Evolutionary conservation across 371 early-diverging fungal genomes (phyloP).

Genomic region (Chytridium lagenaria): DNA sequence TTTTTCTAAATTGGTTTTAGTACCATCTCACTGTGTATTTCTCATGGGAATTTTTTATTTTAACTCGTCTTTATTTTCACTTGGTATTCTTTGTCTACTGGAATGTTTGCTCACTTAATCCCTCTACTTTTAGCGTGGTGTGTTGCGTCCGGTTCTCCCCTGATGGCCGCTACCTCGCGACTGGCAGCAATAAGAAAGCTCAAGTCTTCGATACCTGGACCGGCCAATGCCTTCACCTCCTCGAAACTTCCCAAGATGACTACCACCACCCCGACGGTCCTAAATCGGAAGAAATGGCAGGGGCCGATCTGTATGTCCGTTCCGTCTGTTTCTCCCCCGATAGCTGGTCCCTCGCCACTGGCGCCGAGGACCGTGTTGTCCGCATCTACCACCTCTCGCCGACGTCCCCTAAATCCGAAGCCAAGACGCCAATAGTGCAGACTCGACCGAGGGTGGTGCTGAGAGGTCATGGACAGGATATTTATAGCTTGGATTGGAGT

Average conservation of each 20-base stretch:
- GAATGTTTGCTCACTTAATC: slow-evolving; percentile 11
- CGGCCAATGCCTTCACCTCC: slow-evolving; percentile 52
- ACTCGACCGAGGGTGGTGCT: slow-evolving; percentile 27
- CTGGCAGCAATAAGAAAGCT: slow-evolving; percentile 92
- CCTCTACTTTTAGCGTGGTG: slow-evolving; percentile 73
- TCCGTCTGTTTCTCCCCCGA: slow-evolving; percentile 97
- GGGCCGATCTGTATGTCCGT: slow-evolving; percentile 87
- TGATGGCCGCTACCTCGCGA: slow-evolving; percentile 91
- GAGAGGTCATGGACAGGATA: slow-evolving; percentile 94
- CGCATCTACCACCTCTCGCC: slow-evolving; percentile 66
- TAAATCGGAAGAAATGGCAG: slow-evolving; percentile 6
- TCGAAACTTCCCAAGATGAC: slow-evolving; percentile 22
- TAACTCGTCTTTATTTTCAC: neutral
- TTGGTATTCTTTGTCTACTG: neutral
- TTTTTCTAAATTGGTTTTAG: neutral
- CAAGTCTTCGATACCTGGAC: slow-evolving; percentile 86
- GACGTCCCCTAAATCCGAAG: slow-evolving; percentile 20
- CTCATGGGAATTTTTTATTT: neutral
- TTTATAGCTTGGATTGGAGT: slow-evolving; percentile 96
- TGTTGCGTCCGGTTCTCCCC: slow-evolving; percentile 96
- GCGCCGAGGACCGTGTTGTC: slow-evolving; percentile 96
- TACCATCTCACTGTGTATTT: neutral
- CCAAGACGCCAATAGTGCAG: slow-evolving; percentile 4
- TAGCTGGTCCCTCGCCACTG: slow-evolving; percentile 90
- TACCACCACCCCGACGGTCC: slow-evolving; percentile 14